Evolutionary conservation across 768 basidiomycete species (phyloP), one percentile per base, ranked within the genome.

Genomic region (Hypsizygus marmoreus): DNA sequence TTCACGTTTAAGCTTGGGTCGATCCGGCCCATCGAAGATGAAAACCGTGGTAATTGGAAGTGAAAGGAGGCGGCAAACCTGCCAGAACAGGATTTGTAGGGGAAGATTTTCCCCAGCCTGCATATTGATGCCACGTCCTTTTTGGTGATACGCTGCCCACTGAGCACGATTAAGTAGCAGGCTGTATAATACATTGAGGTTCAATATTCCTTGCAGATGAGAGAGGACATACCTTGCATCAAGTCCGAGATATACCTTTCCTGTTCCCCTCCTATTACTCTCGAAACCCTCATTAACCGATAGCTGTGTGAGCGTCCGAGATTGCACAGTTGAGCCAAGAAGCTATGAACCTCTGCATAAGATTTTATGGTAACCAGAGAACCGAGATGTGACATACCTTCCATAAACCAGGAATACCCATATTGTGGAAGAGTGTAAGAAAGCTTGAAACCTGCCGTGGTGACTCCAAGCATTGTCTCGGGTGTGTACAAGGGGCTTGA

Each of bases 391-490:
- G 4, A 17, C 31, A 9, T 4, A 43, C 41, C 31, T 43, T 43
- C 41, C 41, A 43, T 17, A 43, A 24, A n/a, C 29, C 41, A 12
- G 30, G 13, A 17, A 45, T 32, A 22, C 28, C 37, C 37, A 45
- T 35, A 30, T 44, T 36, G 32, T 35, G 23, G 11, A 26, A 40
- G 4, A 40, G 23, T 6, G 25, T 28, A 16, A 17, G 39, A 29
- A 28, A n/a, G 14, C 26, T 14, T 2, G 16, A 16, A n/a, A 16
- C 25, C 39, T 40, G 39, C 24, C 26, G 26, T 16, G 4, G 13
- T 4, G 13, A 35, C 17, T 11, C 34, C 4, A 35, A 35, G 12
- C 10, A 17, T n/a, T n/a, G n/a, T n/a, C n/a, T n/a, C n/a, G n/a
- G n/a, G n/a, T n/a, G n/a, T n/a, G n/a, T 35, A 35, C 6, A 35